Base-by-base conservation (phyloP, 352 stramenopile species). In the Phytopythium helicoides region DNA sequence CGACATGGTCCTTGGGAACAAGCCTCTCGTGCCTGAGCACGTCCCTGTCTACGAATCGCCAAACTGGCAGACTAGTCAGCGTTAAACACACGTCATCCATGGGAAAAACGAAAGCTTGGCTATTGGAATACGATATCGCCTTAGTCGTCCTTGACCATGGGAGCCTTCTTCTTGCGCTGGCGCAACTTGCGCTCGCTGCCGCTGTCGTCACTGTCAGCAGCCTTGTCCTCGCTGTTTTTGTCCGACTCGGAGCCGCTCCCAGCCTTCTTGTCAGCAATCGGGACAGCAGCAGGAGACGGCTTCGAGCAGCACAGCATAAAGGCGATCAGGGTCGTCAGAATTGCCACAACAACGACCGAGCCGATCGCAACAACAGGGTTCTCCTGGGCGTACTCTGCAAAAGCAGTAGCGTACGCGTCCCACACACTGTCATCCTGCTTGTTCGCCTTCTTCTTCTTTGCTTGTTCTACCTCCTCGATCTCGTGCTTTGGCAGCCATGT, bases 131-230 rank as follows among this genome's bases (percentile, higher is more conserved):
- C 16, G 8, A 41, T 31, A 37, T 11, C 14, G 38, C 23, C 16
- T 38, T 68, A 73, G 45, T 72, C 71, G 52, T 82, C 74, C 52
- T 92, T 77, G 34, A 77, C 77, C 45, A 84, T 81, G 16, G 82
- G 82, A 10, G 77, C 77, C 52, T 90, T 92, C 67, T 90, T 90
- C 68, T 91, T 91, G 56, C 82, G 78, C 65, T 88, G 82, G 41
- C 82, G 79, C 37, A 89, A 48, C 58, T 86, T 92, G 42, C 70
- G 60, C 34, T 73, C 54, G 54, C 68, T 58, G 22, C 48, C 22
- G 19, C 39, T 68, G 11, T 71, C 65, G 34, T 71, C 66, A 52
- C 50, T 72, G 23, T 64, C 71, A 34, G 65, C 58, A 40, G 39
- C 58, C 55, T 79, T 78, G 15, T 67, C 67, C 45, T 73, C 67